Evolutionary conservation across 2,329 filamentous ascomycete genomes (phyloP).

Genomic region (Phialophora macrospora): DNA sequence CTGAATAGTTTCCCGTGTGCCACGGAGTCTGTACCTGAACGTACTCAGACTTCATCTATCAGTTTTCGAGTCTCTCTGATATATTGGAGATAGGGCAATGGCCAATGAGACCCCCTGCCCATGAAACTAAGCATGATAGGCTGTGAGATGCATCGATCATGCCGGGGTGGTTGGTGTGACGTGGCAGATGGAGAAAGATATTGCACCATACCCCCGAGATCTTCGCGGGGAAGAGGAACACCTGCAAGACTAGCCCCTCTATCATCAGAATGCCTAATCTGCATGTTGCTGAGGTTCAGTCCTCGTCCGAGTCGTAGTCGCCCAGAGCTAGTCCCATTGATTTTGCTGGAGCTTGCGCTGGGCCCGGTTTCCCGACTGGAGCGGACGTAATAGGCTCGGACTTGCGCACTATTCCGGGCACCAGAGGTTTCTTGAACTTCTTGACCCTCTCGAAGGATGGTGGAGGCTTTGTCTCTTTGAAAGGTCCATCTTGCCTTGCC

Average conservation of each 20-base stretch:
- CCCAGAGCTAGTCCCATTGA: constrained; percentile 32
- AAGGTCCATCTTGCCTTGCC: constrained; percentile 39
- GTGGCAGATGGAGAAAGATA: constrained; percentile 7
- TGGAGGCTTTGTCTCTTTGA: constrained; percentile 48
- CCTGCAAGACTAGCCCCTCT: not conserved
- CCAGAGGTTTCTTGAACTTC: constrained; percentile 86
- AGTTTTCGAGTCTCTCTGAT: not conserved
- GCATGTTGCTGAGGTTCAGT: constrained; percentile 17
- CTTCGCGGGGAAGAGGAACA: not conserved
- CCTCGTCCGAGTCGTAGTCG: constrained; percentile 38
- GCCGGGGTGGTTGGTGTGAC: constrained; percentile 8
- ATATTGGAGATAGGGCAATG: not conserved
- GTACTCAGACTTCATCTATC: not conserved
- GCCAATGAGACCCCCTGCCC: constrained; percentile 9
- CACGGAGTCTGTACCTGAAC: not conserved
- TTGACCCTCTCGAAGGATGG: constrained; percentile 74
- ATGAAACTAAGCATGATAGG: not conserved
- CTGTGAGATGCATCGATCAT: not conserved
- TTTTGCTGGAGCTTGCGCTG: constrained; percentile 14
- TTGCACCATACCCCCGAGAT: not conserved
- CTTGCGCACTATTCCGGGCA: constrained; percentile 80
- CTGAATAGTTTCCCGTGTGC: not conserved
- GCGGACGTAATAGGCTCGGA: constrained; percentile 15
- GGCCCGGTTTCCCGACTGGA: constrained; percentile 10
- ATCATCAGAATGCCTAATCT: constrained; percentile 1